phyloP scores from a whole-genome alignment of 2,329 filamentous ascomycete genomes.

The Lachnellula arida region DNA sequence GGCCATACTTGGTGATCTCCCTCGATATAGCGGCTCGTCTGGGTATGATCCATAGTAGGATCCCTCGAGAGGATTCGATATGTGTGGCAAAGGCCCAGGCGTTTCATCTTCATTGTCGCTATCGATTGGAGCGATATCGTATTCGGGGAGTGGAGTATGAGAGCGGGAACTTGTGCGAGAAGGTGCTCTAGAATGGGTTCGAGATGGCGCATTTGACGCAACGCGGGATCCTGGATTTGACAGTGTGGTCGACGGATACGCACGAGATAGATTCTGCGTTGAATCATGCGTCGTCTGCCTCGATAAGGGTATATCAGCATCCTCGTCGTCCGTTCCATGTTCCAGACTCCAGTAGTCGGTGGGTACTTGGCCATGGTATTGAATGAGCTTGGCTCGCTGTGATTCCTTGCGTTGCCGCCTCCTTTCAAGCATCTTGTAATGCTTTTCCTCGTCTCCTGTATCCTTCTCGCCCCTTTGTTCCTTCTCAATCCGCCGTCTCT shows the following conservation, averaged over 20 bases:
- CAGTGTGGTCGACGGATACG: slow-evolving; percentile 16
- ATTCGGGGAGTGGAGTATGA: slow-evolving; percentile 34
- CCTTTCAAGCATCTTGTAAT: slow-evolving; percentile 54
- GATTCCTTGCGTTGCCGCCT: slow-evolving; percentile 53
- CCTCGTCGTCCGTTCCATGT: slow-evolving; percentile 56
- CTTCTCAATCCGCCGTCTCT: slow-evolving; percentile 74
- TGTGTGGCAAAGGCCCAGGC: slow-evolving; percentile 48
- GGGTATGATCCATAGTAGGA: slow-evolving; percentile 71
- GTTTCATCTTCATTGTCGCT: slow-evolving; percentile 52
- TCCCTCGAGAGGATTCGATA: slow-evolving; percentile 61
- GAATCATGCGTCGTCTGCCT: slow-evolving; percentile 27
- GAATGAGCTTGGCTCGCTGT: slow-evolving; percentile 51
- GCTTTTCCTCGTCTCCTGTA: slow-evolving; percentile 53
- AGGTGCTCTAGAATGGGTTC: slow-evolving; percentile 24
- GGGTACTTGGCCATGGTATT: slow-evolving; percentile 43
- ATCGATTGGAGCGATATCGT: slow-evolving; percentile 33
- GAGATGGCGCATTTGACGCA: slow-evolving; percentile 26
- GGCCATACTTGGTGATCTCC: slow-evolving; percentile 73
- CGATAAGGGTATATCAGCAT: slow-evolving; percentile 28
- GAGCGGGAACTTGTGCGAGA: slow-evolving; percentile 29
- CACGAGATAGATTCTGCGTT: slow-evolving; percentile 16
- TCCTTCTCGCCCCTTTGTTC: slow-evolving; percentile 59
- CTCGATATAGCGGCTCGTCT: slow-evolving; percentile 53
- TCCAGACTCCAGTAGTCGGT: slow-evolving; percentile 81
- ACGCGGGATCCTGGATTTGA: slow-evolving; percentile 28